A percentile compares a stretch with the other conserved stretches of the same genome.
Conservation (phyloP, 2,329 filamentous ascomycete genomes). For the Fusarium coicis region DNA sequence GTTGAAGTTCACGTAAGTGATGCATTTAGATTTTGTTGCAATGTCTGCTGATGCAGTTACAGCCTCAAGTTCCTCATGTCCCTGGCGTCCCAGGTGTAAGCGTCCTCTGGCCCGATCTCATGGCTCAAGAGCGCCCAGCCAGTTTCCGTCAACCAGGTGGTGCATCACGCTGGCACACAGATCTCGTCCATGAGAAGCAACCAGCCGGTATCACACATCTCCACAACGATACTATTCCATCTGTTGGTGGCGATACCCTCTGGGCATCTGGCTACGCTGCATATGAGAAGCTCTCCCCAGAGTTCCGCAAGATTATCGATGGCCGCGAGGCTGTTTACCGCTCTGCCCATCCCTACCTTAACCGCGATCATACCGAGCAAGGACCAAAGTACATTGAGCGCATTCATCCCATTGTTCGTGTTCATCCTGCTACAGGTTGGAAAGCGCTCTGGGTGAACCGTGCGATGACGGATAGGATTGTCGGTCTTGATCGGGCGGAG, state of each 20-base stretch:
- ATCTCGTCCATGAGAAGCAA: constrained; percentile 77
- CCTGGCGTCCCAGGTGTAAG: constrained; percentile 72
- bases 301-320: constrained; percentile 77
- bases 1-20: constrained; percentile 72
- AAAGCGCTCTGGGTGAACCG: constrained; percentile 79
- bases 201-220: constrained; percentile 77
- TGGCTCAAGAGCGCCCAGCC: constrained; percentile 68
- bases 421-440: constrained; percentile 80
- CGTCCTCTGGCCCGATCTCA: constrained; percentile 77
- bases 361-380: constrained; percentile 67
- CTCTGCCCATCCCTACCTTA: constrained; percentile 74
- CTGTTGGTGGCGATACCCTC: constrained; percentile 74
- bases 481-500: constrained; percentile 75
- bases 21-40: too few species aligned
- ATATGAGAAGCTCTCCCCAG: constrained; percentile 78
- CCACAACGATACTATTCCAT: constrained; percentile 75
- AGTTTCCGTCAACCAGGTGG: constrained; percentile 75
- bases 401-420: constrained; percentile 73
- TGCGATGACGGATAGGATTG: constrained; percentile 73
- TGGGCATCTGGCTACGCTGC: constrained; percentile 78
- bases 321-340: constrained; percentile 72
- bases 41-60: background rate
- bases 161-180: constrained; percentile 75
- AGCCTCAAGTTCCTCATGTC: constrained; percentile 78
- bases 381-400: constrained; percentile 76